Conservation (phyloP, 768 basidiomycete species). For the Cubamyces lactineus region DNA sequence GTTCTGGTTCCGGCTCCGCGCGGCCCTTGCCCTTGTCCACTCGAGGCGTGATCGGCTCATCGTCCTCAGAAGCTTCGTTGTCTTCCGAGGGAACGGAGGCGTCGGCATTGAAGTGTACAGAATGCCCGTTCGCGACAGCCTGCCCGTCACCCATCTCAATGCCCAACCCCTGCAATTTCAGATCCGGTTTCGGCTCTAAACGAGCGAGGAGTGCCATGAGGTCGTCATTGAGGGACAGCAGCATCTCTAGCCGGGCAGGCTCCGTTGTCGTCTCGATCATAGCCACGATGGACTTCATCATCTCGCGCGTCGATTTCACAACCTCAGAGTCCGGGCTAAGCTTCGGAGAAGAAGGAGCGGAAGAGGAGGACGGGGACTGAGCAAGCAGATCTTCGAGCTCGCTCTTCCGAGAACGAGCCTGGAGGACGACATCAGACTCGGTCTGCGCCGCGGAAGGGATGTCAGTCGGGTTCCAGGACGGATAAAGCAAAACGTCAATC, state of each 20-base stretch:
- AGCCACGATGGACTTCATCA: conserved; percentile 53
- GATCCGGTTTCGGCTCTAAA: conserved; percentile 16
- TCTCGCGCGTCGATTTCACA: conserved; percentile 51
- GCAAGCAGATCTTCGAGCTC: conserved; percentile 35
- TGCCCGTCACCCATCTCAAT: conserved; percentile 17
- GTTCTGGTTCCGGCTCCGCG: conserved; percentile 69
- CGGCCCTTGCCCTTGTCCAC: conserved; percentile 81
- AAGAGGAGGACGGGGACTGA: conserved; percentile 28
- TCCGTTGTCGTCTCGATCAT: conserved; percentile 62
- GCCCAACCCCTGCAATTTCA: conserved; percentile 24
- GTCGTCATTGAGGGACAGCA: conserved; percentile 74
- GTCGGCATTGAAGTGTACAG: conserved; percentile 3
- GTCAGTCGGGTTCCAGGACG: conserved; percentile 29
- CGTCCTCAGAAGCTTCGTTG: conserved; percentile 32
- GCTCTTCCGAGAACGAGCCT: conserved; percentile 43
- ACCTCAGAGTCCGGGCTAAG: conserved; percentile 41
- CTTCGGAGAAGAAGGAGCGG: conserved; percentile 17
- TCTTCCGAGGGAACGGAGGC: conserved; percentile 9
- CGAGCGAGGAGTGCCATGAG: conserved; percentile 60
- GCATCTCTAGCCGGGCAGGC: conserved; percentile 62
- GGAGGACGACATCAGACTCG: conserved; percentile 50
- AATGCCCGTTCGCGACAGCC: conserved; percentile 34
- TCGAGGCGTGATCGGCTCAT: conserved; percentile 56
- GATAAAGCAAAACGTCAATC: conserved; percentile 24
- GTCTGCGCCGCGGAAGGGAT: conserved; percentile 30